Evolutionary conservation across 164 flowering plant genomes (phyloP).

Genomic region (Vitis rotundifolia): DNA sequence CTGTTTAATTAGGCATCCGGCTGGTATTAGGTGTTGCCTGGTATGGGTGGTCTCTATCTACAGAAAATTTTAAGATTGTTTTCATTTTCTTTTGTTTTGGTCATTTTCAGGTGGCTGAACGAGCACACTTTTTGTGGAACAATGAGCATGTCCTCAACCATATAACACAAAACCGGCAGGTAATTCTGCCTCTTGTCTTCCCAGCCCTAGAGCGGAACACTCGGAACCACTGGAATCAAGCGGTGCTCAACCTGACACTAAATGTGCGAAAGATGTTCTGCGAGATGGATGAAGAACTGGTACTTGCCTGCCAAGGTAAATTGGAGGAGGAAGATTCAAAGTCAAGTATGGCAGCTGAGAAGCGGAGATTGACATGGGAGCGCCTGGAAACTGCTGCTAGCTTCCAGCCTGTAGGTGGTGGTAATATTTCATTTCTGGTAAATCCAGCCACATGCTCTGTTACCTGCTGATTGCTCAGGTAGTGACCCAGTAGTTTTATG

Average conservation of each 20-base stretch:
- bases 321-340: slow-evolving; percentile 36
- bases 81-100: not conserved
- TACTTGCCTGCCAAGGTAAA: slow-evolving; percentile 33
- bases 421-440: slow-evolving; percentile 17
- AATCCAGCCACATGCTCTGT: slow-evolving; percentile 31
- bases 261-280: slow-evolving; percentile 38
- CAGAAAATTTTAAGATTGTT: not conserved
- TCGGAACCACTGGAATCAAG: slow-evolving; percentile 60
- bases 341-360: slow-evolving; percentile 32
- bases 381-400: slow-evolving; percentile 43
- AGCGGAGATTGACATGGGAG: slow-evolving; percentile 43
- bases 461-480: slow-evolving; percentile 19
- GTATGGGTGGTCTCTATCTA: not conserved
- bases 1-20: too few species aligned
- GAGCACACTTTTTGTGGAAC: slow-evolving; percentile 59
- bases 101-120: slow-evolving; percentile 54
- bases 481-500: not conserved
- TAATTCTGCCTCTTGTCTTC: slow-evolving; percentile 50
- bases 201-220: slow-evolving; percentile 49
- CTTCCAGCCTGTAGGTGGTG: slow-evolving; percentile 26
- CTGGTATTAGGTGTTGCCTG: not conserved
- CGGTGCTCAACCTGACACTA: slow-evolving; percentile 54
- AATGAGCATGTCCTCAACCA: slow-evolving; percentile 51
- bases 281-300: slow-evolving; percentile 51
- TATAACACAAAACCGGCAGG: slow-evolving; percentile 40